A percentile compares a stretch with the other conserved stretches of the same genome.
Conservation (phyloP, 2,329 filamentous ascomycete genomes). For the Fusarium domesticum region DNA sequence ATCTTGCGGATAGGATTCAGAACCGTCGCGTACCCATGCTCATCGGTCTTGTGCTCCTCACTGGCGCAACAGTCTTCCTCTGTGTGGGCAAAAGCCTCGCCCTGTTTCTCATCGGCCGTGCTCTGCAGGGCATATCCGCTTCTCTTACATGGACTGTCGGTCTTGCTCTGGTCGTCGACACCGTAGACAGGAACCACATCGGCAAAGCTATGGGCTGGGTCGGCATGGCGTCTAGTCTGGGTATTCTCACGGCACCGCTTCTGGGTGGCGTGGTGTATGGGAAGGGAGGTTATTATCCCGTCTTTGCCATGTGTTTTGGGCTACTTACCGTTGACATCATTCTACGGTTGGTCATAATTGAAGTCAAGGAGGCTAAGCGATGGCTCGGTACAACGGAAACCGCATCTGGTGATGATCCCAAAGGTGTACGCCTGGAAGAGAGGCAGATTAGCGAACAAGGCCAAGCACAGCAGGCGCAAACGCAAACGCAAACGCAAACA, state of each 20-base stretch:
- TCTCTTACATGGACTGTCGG: conserved; percentile 38
- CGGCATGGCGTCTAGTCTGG: conserved; percentile 34
- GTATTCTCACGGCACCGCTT: conserved; percentile 32
- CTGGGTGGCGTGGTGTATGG: conserved; percentile 36
- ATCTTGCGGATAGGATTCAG: conserved; percentile 35
- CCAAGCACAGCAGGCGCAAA: neutral
- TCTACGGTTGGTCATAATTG: conserved; percentile 34
- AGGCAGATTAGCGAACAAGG: neutral
- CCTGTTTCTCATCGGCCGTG: conserved; percentile 34
- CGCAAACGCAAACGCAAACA: conserved; percentile 3
- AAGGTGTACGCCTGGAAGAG: neutral
- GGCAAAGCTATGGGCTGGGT: conserved; percentile 36
- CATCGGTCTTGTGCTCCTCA: conserved; percentile 30
- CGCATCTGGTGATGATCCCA: neutral
- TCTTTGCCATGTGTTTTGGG: conserved; percentile 38
- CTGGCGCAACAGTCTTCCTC: conserved; percentile 32
- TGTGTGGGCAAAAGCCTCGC: conserved; percentile 31
- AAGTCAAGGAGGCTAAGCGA: conserved; percentile 31
- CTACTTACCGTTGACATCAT: conserved; percentile 33
- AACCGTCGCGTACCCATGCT: conserved; percentile 35
- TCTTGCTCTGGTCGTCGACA: conserved; percentile 36
- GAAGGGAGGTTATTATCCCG: conserved; percentile 33
- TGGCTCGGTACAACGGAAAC: conserved; percentile 23
- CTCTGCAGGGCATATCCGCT: conserved; percentile 34
- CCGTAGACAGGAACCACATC: conserved; percentile 31